Evolutionary conservation across 192 early-diverging fungal genomes (phyloP), one percentile per base, ranked within the genome.

Genomic region (Coemansia sp.): DNA sequence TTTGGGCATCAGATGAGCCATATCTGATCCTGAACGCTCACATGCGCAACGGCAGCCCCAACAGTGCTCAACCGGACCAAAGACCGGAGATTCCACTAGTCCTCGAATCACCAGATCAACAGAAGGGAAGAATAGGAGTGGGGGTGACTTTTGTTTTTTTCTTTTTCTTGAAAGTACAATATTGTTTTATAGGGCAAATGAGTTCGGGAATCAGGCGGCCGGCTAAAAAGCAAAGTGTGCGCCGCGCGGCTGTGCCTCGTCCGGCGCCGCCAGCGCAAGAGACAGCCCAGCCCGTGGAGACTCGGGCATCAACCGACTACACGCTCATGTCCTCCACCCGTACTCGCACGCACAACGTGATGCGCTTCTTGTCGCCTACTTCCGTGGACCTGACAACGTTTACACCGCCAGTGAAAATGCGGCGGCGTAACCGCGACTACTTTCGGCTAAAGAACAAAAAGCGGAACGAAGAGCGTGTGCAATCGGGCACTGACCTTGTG

Each of bases 281-380:
- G 18, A 1, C 50, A 52, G 0, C 14, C 16, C 1, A 54, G 52
- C 22, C 54, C 0, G 32, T 38, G 19, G 71, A 73, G 39, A 64
- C 59, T 4, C 67, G 71, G 16, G 19, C 48, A 14, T 80, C 67
- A 0, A 66, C 68, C 6, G 89, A 91, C 32, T 92, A 88, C 64
- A 84, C 84, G 7, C 75, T 92, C 0, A 78, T 89, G 53, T 86
- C 88, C 5, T 71, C 85, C 37, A 69, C 80, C 0, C 74, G 67
- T 3, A 66, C 74, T 26, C 81, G 83, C n/a, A 78, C 81, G 1
- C 81, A 88, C 64, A 82, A 90, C 64, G 76, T 92, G 16, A 87
- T 92, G 85, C 85, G 87, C 4, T 85, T 92, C 24, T 73, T 84
- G n/a, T 65, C 81, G 8, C 53, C 72, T 3, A 86, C 87, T 63